Conservation (phyloP, 164 flowering plant species). For the Santalum album region DNA sequence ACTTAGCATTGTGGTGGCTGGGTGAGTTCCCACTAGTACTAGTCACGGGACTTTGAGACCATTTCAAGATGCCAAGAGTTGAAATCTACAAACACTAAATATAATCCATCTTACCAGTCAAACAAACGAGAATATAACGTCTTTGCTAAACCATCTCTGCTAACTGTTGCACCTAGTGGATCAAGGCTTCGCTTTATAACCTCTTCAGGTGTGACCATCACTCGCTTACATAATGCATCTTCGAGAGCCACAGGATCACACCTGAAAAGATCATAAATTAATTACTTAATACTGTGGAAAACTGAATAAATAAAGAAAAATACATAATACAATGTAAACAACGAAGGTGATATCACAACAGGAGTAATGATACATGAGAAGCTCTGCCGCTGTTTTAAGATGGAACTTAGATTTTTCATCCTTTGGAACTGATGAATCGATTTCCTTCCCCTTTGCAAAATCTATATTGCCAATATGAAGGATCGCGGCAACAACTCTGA, state of each 20-base stretch:
- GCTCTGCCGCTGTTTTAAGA: slow-evolving; percentile 43
- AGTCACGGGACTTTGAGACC: not conserved
- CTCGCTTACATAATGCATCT: slow-evolving; percentile 57
- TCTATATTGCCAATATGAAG: slow-evolving; percentile 56
- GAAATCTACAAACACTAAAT: no score
- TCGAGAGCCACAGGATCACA: slow-evolving; percentile 41
- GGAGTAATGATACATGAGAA: slow-evolving; percentile 40
- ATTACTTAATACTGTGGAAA: not conserved
- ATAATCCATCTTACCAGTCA: slow-evolving; percentile 47
- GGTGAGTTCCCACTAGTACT: no score
- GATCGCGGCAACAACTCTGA: slow-evolving; percentile 50
- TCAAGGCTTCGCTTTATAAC: slow-evolving; percentile 50
- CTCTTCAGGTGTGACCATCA: slow-evolving; percentile 65
- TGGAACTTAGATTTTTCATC: slow-evolving; percentile 55
- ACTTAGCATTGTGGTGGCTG: no score
- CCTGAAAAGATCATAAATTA: slow-evolving; percentile 20
- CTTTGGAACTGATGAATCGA: slow-evolving; percentile 55
- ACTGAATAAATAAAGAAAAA: no score
- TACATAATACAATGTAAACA: not conserved
- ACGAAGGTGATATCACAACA: not conserved
- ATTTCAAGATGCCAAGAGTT: no score
- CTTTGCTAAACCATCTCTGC: slow-evolving; percentile 57
- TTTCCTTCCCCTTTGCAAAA: slow-evolving; percentile 47
- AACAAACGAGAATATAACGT: slow-evolving; percentile 50
- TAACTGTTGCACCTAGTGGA: slow-evolving; percentile 44